Conservation (phyloP, 75 land plant genomes). For the Pinus albicaulis region DNA sequence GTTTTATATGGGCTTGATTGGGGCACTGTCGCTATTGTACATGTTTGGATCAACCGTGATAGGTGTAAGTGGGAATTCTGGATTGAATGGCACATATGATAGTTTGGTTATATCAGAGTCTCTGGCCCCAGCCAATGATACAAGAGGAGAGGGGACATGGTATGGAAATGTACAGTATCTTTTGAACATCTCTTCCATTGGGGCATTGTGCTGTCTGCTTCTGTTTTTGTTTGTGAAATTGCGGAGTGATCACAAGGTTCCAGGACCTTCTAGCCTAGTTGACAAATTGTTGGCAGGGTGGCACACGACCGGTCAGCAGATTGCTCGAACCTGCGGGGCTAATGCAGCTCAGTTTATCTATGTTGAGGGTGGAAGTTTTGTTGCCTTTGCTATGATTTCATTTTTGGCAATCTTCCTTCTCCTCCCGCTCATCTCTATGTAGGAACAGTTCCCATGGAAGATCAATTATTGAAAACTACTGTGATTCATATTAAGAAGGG, state of each 20-base stretch:
- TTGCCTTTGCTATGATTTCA: constrained; percentile 27
- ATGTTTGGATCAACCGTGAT: background rate
- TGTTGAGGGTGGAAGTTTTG: constrained; percentile 65
- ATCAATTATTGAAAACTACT: constrained; percentile 77
- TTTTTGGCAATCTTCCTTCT: constrained; percentile 30
- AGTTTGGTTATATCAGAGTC: background rate
- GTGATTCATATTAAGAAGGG: constrained; percentile 56
- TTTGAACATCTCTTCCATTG: constrained; percentile 66
- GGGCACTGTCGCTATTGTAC: no score
- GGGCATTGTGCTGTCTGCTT: constrained; percentile 55
- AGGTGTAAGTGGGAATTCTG: background rate
- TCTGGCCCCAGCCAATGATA: constrained; percentile 12
- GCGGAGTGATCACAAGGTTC: constrained; percentile 70
- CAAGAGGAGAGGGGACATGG: constrained; percentile 39
- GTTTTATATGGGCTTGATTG: no score
- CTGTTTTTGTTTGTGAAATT: constrained; percentile 84
- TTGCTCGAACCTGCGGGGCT: constrained; percentile 77
- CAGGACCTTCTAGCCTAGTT: constrained; percentile 51
- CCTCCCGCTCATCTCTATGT: constrained; percentile 68
- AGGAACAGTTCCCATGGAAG: constrained; percentile 37
- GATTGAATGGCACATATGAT: background rate
- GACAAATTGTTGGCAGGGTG: constrained; percentile 77
- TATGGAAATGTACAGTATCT: constrained; percentile 85
- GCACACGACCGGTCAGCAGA: constrained; percentile 70
- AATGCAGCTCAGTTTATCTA: constrained; percentile 80